These are phyloP conservation scores for Skeletonema tropicum DNA, from an alignment of 108 stramenopile genomes.

Conservation along the genomic window DNA sequence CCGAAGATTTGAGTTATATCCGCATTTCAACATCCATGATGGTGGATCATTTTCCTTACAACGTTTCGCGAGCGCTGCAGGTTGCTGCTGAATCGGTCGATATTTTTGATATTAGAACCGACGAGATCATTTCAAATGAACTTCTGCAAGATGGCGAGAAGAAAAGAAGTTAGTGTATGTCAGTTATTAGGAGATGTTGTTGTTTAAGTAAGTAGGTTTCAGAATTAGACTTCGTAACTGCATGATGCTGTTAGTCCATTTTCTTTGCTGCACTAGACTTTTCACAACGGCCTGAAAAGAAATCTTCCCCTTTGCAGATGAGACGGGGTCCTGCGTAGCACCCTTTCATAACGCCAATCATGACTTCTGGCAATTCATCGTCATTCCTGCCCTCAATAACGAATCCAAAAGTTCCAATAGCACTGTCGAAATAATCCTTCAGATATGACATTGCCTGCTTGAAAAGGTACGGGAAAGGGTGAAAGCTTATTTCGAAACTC, in stretches of 20 bases:
- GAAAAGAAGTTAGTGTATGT: background rate
- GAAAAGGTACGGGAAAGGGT: slow-evolving; percentile 83
- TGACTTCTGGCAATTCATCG: slow-evolving; percentile 64
- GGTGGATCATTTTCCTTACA: slow-evolving; percentile 45
- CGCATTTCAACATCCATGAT: slow-evolving; percentile 37
- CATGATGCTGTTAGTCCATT: background rate
- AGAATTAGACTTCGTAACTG: background rate
- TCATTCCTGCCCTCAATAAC: slow-evolving; percentile 82
- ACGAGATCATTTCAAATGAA: background rate
- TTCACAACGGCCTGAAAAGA: slow-evolving; percentile 59
- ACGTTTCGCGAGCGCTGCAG: slow-evolving; percentile 32
- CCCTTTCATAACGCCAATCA: slow-evolving; percentile 74
- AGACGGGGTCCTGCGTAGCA: slow-evolving; percentile 73
- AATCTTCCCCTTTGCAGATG: slow-evolving; percentile 62
- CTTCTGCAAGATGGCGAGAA: background rate
- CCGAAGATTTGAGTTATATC: slow-evolving; percentile 34
- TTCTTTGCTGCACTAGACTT: background rate
- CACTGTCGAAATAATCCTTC: slow-evolving; percentile 75
- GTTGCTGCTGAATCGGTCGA: slow-evolving; percentile 35
- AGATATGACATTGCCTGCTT: slow-evolving; percentile 83
- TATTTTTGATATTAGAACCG: background rate
- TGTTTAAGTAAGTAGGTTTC: background rate
- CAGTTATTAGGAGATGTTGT: background rate
- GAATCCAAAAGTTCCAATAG: slow-evolving; percentile 73
- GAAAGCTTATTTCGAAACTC: slow-evolving; percentile 85